phyloP scores from a whole-genome alignment of 2,329 filamentous ascomycete genomes.

The Neodidymelliopsis sp. region DNA sequence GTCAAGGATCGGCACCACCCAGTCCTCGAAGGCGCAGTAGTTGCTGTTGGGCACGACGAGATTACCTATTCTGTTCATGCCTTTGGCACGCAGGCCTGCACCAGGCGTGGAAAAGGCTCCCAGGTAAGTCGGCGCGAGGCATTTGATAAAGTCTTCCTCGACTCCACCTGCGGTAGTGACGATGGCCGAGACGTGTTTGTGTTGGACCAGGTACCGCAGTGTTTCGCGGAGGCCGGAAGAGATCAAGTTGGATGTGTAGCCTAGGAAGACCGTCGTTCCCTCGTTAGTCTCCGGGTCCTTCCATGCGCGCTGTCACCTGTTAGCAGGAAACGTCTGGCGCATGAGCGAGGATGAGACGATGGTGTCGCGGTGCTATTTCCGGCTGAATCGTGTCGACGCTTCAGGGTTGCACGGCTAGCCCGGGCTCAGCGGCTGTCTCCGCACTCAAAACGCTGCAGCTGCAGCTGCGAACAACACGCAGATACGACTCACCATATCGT shows the following conservation, averaged over 20 bases:
- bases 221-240: slow-evolving; percentile 93
- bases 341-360: slow-evolving; percentile 26
- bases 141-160: slow-evolving; percentile 99
- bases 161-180: slow-evolving; percentile 95
- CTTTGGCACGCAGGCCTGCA: slow-evolving; percentile 78
- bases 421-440: slow-evolving; percentile 31
- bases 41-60: slow-evolving; percentile 95
- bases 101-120: slow-evolving; percentile 83
- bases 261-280: slow-evolving; percentile 91
- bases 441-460: slow-evolving; percentile 22
- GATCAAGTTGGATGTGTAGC: slow-evolving; percentile 97
- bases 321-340: slow-evolving; percentile 36
- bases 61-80: slow-evolving; percentile 95
- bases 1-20: slow-evolving; percentile 95
- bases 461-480: slow-evolving; percentile 20
- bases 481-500: slow-evolving; percentile 77
- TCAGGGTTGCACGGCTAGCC: slow-evolving; percentile 34
- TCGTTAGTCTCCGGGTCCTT: slow-evolving; percentile 79
- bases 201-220: slow-evolving; percentile 89
- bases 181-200: slow-evolving; percentile 89
- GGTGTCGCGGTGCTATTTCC: slow-evolving; percentile 35
- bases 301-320: slow-evolving; percentile 71
- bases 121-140: slow-evolving; percentile 91
- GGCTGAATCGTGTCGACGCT: slow-evolving; percentile 41
- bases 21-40: slow-evolving; percentile 97